Evolutionary conservation across 2,329 filamentous ascomycete species (phyloP).

Genomic region (Exophiala mesophila): DNA sequence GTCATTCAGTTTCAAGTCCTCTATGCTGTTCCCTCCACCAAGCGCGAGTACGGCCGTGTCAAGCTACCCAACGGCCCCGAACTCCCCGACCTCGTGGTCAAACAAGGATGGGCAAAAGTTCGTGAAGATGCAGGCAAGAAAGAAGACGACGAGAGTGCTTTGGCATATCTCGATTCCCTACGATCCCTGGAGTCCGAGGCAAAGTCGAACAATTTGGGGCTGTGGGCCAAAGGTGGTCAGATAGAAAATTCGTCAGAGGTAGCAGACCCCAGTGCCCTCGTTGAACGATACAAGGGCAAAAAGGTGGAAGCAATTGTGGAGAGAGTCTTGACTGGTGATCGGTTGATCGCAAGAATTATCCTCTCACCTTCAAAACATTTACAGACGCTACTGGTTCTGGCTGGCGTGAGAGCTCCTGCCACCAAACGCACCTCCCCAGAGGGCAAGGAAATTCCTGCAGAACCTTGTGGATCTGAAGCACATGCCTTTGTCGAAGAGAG

Average conservation of each 20-base stretch:
- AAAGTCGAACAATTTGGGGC: constrained; percentile 70
- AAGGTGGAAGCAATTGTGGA: constrained; percentile 82
- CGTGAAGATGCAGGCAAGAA: constrained; percentile 90
- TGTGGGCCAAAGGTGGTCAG: constrained; percentile 63
- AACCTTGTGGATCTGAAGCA: constrained; percentile 86
- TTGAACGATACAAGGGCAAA: constrained; percentile 79
- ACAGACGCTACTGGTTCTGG: constrained; percentile 82
- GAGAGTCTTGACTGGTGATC: constrained; percentile 84
- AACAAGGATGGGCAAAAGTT: constrained; percentile 88
- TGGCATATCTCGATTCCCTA: constrained; percentile 68
- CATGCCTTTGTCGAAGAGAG: constrained; percentile 80
- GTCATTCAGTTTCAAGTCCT: constrained; percentile 76
- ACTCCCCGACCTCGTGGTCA: constrained; percentile 76
- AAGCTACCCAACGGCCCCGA: constrained; percentile 69
- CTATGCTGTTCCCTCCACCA: constrained; percentile 76
- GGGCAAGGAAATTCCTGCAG: constrained; percentile 74
- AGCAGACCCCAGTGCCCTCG: constrained; percentile 66
- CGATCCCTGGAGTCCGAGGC: constrained; percentile 73
- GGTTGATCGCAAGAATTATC: constrained; percentile 76
- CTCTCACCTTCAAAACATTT: constrained; percentile 77
- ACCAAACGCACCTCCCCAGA: constrained; percentile 79
- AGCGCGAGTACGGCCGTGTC: constrained; percentile 73
- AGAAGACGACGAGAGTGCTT: constrained; percentile 74
- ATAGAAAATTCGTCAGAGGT: constrained; percentile 81
- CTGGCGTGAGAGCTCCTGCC: constrained; percentile 82